Evolutionary conservation across 352 stramenopile species (phyloP).

Genomic region (Phytopythium montanum): DNA sequence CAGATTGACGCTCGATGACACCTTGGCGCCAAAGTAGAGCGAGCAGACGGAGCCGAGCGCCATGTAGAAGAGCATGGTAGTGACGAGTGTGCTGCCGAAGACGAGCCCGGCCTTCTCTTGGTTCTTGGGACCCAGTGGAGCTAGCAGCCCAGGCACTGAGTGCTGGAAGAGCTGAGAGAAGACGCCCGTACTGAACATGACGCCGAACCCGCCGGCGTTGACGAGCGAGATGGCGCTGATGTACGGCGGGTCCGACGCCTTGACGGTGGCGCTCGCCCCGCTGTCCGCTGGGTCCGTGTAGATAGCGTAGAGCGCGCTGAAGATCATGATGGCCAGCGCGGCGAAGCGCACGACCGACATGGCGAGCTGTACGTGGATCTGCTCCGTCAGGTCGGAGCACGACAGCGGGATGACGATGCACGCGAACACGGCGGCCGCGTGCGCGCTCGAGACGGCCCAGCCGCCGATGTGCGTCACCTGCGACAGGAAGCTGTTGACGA

Average conservation of each 20-base stretch:
- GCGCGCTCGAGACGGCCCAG: constrained; percentile 46
- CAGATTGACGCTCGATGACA: constrained; percentile 87
- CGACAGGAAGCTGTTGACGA: constrained; percentile 80
- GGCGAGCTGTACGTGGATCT: constrained; percentile 83
- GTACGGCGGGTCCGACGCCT: constrained; percentile 23
- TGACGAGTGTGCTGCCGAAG: constrained; percentile 79
- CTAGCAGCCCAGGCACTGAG: constrained; percentile 83
- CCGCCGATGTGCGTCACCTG: constrained; percentile 57
- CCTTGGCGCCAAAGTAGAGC: constrained; percentile 81
- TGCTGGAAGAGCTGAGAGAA: constrained; percentile 92
- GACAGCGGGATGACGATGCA: constrained; percentile 86
- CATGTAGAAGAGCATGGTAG: constrained; percentile 86
- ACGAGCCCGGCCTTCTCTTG: constrained; percentile 57
- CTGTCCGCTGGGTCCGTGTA: constrained; percentile 65
- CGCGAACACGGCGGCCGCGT: constrained; percentile 72
- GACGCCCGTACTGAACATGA: constrained; percentile 89
- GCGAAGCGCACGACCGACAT: constrained; percentile 88
- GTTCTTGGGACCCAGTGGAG: constrained; percentile 57
- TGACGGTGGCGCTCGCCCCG: constrained; percentile 13
- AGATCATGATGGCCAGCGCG: constrained; percentile 88
- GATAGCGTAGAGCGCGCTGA: constrained; percentile 73
- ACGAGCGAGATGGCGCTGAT: constrained; percentile 62
- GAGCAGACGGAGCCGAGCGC: constrained; percentile 67
- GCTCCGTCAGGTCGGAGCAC: constrained; percentile 86
- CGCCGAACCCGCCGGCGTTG: constrained; percentile 74